Evolutionary conservation across 768 basidiomycete species (phyloP), one percentile per base, ranked within the genome.

Genomic region (Amanita thiersii): DNA sequence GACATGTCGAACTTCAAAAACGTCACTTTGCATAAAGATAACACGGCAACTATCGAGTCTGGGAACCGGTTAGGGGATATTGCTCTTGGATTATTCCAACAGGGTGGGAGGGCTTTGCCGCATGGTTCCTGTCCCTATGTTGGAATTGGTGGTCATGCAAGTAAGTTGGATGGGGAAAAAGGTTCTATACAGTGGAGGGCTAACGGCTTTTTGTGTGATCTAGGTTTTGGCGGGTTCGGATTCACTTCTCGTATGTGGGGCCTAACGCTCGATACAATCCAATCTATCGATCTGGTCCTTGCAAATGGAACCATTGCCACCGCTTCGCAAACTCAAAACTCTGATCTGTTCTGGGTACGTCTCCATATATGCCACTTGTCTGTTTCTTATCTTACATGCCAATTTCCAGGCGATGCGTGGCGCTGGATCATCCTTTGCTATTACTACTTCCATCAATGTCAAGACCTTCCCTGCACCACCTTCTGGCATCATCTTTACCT

Each of bases 41-140:
- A 30, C 7, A 55, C 50, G 8, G 57, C 57, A 0, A 40, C 50
- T 1, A 50, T 60, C 18, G 53, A 46, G 36, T 46, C 50, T 8
- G 59, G 59, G 10, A 56, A 52, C 37, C 40, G 52, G 19, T 46
- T 60, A 1, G 59, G 56, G 10, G 55, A 58, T 24, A 45, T 60
- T 29, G 57, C 57, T 1, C 20, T 57, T 18, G 52, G 46, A 6
- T 17, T 33, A 5, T 33, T 33, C 32, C 32, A 33, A 14, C 8
- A 47, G 29, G 6, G 18, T 14, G 50, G 53, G 17, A 32, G 56
- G 4, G 54, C 51, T 3, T 44, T 57, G 41, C 50, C 57, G 5
- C 59, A 59, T 46, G n/a, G n/a, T n/a, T n/a, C n/a, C n/a, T n/a
- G n/a, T n/a, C n/a, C 59, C 5, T 56, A 60, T 37, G 55, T 60